Conservation (phyloP, 345 rosid genomes). For the Melaleuca quinquenervia region DNA sequence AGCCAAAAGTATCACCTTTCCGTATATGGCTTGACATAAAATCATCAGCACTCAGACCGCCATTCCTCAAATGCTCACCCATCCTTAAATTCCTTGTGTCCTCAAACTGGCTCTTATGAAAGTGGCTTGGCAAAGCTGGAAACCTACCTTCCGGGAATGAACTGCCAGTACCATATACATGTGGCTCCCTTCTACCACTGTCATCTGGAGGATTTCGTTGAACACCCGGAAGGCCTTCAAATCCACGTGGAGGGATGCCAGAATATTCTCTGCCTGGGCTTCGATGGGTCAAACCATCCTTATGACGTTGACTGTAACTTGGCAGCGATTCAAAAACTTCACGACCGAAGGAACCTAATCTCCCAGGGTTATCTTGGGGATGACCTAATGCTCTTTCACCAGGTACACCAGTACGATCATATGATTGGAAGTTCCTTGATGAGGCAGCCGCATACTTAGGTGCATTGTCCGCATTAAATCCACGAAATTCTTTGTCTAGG, state of each 20-base stretch:
- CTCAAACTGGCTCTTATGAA: conserved; percentile 39
- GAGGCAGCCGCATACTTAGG: conserved; percentile 20
- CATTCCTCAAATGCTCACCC: conserved; percentile 25
- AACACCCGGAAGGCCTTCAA: conserved; percentile 24
- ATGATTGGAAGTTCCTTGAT: conserved; percentile 33
- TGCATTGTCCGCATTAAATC: conserved; percentile 22
- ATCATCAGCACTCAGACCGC: conserved; percentile 23
- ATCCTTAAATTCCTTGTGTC: conserved; percentile 26
- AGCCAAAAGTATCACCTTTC: conserved; percentile 45
- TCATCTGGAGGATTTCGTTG: conserved; percentile 18
- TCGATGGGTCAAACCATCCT: conserved; percentile 33
- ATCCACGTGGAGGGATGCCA: conserved; percentile 19
- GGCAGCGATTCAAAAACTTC: conserved; percentile 26
- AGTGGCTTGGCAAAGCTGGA: conserved; percentile 25
- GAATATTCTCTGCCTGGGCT: conserved; percentile 47
- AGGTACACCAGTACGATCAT: conserved; percentile 9
- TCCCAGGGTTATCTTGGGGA: conserved; percentile 21
- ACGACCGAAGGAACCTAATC: conserved; percentile 21
- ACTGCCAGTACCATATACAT: conserved; percentile 20
- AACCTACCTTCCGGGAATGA: conserved; percentile 29
- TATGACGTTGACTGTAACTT: conserved; percentile 24
- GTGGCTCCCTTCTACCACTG: conserved; percentile 26
- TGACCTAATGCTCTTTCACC: conserved; percentile 30
- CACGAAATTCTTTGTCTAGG: conserved; percentile 10
- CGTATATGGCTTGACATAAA: conserved; percentile 26